Evolutionary conservation across 768 basidiomycete species (phyloP).

Genomic region (Rhodotorula kratochvilovae): DNA sequence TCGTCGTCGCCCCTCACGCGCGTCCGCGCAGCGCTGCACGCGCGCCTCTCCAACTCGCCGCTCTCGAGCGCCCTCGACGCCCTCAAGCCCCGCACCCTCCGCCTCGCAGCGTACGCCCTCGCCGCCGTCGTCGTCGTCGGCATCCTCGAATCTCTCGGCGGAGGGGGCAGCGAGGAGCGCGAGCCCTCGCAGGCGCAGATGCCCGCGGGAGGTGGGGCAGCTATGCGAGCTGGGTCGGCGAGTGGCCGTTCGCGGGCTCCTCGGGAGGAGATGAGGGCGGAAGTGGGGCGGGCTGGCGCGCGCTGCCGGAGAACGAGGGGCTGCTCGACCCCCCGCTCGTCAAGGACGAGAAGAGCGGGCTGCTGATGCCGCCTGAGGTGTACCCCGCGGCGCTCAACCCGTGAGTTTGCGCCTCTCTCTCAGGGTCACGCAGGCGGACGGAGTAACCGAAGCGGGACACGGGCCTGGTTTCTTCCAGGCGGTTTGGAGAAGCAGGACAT

Average conservation of each 20-base stretch:
- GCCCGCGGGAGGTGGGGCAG: constrained; percentile 3
- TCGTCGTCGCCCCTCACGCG: background rate
- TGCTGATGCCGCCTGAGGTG: constrained; percentile 37
- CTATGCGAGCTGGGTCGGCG: constrained; percentile 3
- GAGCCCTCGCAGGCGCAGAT: background rate
- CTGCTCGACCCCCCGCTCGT: constrained; percentile 28
- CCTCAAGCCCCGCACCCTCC: background rate
- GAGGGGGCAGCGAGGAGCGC: background rate
- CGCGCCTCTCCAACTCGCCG: background rate
- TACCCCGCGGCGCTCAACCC: constrained; percentile 39
- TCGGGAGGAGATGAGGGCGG: background rate
- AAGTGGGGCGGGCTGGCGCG: background rate
- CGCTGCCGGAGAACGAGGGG: constrained; percentile 20
- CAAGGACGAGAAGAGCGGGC: constrained; percentile 18
- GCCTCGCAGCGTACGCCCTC: constrained; percentile 1
- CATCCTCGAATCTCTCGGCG: constrained; percentile 1
- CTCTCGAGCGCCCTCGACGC: background rate
- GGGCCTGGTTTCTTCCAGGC: too few species aligned
- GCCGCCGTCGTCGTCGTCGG: constrained; percentile 4
- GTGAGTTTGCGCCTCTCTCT: too few species aligned
- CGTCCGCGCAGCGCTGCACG: background rate
- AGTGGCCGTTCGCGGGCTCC: background rate
- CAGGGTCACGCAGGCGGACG: too few species aligned
- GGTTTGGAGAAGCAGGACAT: too few species aligned
- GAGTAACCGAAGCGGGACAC: too few species aligned